Evolutionary conservation across 768 basidiomycete genomes (phyloP).

Genomic region (Thelephora aurantiotincta): DNA sequence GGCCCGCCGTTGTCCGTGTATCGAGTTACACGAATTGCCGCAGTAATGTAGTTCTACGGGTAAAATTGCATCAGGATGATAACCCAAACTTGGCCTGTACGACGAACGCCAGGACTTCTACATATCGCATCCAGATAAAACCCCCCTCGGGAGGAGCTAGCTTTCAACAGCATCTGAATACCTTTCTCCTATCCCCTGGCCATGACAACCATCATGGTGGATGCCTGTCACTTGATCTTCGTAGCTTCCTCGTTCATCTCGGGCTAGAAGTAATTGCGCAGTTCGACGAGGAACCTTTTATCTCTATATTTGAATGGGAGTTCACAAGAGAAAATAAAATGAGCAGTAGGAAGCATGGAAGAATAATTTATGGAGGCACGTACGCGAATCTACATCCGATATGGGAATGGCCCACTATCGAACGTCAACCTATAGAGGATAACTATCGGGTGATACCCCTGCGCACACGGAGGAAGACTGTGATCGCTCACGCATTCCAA

Average conservation of each 20-base stretch:
- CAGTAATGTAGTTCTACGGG: no score
- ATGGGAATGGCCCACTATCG: neutral
- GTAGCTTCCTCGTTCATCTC: constrained; percentile 16
- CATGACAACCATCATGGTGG: constrained; percentile 19
- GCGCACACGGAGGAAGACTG: no score
- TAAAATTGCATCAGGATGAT: no score
- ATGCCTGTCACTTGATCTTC: constrained; percentile 16
- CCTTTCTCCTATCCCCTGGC: constrained; percentile 19
- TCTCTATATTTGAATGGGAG: constrained; percentile 19
- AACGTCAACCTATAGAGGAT: neutral
- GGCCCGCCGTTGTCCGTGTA: no score
- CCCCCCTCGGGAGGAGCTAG: no score
- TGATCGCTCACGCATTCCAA: no score
- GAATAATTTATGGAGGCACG: neutral
- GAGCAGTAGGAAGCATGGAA: neutral
- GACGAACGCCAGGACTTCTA: no score
- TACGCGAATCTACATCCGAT: neutral
- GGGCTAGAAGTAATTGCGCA: constrained; percentile 40
- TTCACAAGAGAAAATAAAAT: neutral
- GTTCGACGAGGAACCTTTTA: constrained; percentile 44
- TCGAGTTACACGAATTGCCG: no score
- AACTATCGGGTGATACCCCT: neutral
- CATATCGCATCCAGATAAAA: no score
- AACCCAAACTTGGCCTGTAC: no score
- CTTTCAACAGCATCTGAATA: constrained; percentile 19